Evolutionary conservation across 108 stramenopile species (phyloP), one percentile per base, ranked within the genome.

Genomic region (Skeletonema grethae): DNA sequence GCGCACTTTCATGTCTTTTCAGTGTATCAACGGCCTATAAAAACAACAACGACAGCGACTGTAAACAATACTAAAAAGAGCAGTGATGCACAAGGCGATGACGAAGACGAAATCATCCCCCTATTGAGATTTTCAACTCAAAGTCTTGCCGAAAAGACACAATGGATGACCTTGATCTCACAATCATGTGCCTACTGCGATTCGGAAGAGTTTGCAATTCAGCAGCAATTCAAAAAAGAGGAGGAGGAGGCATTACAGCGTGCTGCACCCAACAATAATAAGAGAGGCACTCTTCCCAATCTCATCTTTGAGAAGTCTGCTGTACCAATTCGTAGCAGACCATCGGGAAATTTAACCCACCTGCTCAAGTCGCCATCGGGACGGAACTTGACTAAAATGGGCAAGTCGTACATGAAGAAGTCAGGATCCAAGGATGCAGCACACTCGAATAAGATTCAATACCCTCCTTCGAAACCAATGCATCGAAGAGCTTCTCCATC

Each of bases 151-250:
- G 87, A 89, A 43, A 91, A 94, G 36, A 70, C 50, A 46, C 87
- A 82, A 59, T 94, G 93, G 93, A 90, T 94, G 39, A 73, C 86
- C 25, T 50, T 91, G 12, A 72, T 91, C 1, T 84, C 87, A 38
- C 83, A 90, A 75, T 61, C 84, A 15, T 91, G 90, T 67, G 93
- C 89, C 13, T 94, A 89, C 50, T 89, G 86, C 48, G 88, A 88
- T 32, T 76, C 90, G 1, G 87, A 92, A 24, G 83, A 77, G 4
- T 92, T 88, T 67, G 38, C 82, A 0, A 55, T 67, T 25, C 75
- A 75, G 15, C 70, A 85, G 35, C 74, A 66, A 29, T 69, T 48
- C 35, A 74, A 84, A 46, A 63, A 74, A 59, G 68, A 80, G 36
- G 25, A 70, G 24, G 64, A 80, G 18, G 73, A 84, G 66, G 76